Evolutionary conservation across 306 rosid genomes (phyloP), one percentile per base, ranked within the genome.

Genomic region (Rubus idaeus): DNA sequence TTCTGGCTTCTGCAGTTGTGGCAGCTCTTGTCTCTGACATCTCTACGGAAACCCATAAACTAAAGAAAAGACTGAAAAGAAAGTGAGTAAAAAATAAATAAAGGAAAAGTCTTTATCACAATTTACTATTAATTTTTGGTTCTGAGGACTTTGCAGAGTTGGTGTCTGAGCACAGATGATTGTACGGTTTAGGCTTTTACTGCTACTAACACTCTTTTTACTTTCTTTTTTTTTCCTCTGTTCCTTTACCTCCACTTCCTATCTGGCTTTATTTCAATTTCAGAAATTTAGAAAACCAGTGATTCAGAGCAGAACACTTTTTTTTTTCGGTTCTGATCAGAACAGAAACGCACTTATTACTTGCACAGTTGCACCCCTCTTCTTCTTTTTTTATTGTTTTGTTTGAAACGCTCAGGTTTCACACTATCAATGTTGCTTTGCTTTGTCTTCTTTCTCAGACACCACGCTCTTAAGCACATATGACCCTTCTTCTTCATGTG

Each of bases 11-110:
- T 84, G 95, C 82, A 70, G 69, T 79, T 84, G 80, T 87, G 84
- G 86, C 98, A 90, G 82, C 86, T 84, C 95, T 75, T 88, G 97
- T 90, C 90, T 89, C 97, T 95, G 97, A 92, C 94, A 92, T 61
- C 88, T 88, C 85, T 85, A 89, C 95, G 88, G 95, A 92, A 92
- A 90, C 85, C 89, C 96, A 90, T 88, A 89, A 90, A 90, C 96
- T 78, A 87, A 83, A 85, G 81, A 46, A 45, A 77, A 70, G 57
- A 78, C 42, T 77, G 64, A 55, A 61, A 66, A 77, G 35, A 30
- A 53, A 46, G 23, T 68, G 58, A 47, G 41, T 76, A 61, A 61
- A 21, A 53, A 63, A 81, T 46, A 74, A 81, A 86, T 81, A 81
- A 83, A 84, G 75, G 80, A 87, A 75, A 85, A 87, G 84, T 77